Evolutionary conservation across 1,139 yeast genomes (phyloP).

Genomic region (Geotrichum siamense): DNA sequence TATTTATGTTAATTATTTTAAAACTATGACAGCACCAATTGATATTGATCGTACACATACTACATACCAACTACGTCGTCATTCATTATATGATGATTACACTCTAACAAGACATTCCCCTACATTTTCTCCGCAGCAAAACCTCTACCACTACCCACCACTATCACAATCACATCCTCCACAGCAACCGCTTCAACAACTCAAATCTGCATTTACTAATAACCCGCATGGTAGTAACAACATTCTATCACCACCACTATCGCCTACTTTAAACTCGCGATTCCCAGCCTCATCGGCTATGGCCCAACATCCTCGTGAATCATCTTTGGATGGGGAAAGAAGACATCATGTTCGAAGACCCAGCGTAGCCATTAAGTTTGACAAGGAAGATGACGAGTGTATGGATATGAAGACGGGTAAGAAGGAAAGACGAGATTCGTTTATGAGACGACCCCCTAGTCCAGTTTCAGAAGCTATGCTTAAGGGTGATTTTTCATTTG

Average conservation of each 20-base stretch:
- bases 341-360: conserved; percentile 20
- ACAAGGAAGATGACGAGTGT: conserved; percentile 19
- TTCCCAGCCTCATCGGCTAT: conserved; percentile 3
- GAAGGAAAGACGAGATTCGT: conserved; percentile 8
- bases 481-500: conserved; percentile 27
- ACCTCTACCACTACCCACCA: not conserved
- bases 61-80: conserved; percentile 3
- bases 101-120: not conserved
- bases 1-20: too few relatives aligned
- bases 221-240: not conserved
- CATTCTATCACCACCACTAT: not conserved
- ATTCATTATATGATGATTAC: conserved; percentile 7
- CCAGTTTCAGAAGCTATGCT: conserved; percentile 31
- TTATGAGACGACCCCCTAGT: conserved; percentile 26
- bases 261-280: not conserved
- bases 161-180: not conserved
- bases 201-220: not conserved
- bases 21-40: conserved; percentile 5
- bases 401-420: conserved; percentile 7
- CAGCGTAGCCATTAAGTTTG: conserved; percentile 28
- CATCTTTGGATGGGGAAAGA: not conserved
- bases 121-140: not conserved
- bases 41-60: conserved; percentile 1
- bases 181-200: not conserved
- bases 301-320: not conserved